Base-by-base conservation (phyloP, 805 yeast species). In the Huiozyma naganishii region DNA sequence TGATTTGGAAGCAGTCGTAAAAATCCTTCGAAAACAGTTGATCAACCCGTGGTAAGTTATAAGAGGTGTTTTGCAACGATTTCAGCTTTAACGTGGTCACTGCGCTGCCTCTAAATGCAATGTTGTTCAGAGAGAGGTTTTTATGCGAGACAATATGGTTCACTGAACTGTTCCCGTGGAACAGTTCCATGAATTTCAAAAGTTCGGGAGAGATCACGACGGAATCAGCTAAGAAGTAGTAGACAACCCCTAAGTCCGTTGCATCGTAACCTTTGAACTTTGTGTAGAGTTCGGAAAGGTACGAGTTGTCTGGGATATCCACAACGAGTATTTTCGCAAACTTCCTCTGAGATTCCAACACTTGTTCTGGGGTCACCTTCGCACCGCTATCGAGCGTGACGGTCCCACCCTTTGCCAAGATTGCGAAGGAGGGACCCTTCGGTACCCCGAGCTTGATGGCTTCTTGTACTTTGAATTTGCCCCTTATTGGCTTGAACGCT, bases 61-160 rank as follows among this genome's bases (percentile, higher is more conserved):
- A 71, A 39, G 61, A 60, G 5, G 65, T 60, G 5, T 65, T 62
- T 51, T 76, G 71, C 6, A 82, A 49, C 3, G 76, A 62, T 51
- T 77, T 79, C 57, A 84, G 68, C 54, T 79, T 80, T 47, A 83
- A 57, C 1, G 74, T 64, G 13, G 72, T 66, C 1, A 66, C 51
- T 0, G 83, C 77, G 4, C 83, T 70, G 0, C 79, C 72, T 29
- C 67, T 70, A 58, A 77, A 79, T 6, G 76, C 70, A 11, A 87
- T 59, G 0, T 75, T 67, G 56, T 89, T 74, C 13, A 85, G 77
- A 9, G 80, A 69, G 41, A 83, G 67, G 11, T 65, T 59, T 4
- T 79, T 70, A 61, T 90, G 97, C n/a, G 92, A 80, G 5, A 90
- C 69, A 41, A 79, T 68, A 59, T 87, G 95, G 35, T 68, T 56